Conservation (phyloP, 2,329 filamentous ascomycete species). For the Cyphellophora europaea region DNA sequence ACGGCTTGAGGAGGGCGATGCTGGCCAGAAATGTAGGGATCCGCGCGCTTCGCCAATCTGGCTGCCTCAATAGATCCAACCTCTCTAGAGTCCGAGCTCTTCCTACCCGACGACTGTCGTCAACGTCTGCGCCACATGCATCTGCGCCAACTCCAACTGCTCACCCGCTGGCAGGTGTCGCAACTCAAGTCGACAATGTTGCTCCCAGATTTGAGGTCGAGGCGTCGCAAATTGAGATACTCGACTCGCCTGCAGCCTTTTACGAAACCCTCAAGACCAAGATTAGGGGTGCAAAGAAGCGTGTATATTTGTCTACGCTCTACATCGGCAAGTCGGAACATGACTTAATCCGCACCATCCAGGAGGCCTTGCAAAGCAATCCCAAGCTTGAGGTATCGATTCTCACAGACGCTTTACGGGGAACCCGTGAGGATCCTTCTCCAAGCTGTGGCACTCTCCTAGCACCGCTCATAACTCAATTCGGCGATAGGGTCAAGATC, state of each 20-base stretch:
- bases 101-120: constrained; percentile 10
- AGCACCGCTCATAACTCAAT: constrained; percentile 81
- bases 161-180: constrained; percentile 49
- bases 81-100: constrained; percentile 6
- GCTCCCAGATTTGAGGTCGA: constrained; percentile 83
- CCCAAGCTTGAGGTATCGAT: constrained; percentile 74
- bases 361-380: constrained; percentile 63
- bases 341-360: constrained; percentile 74
- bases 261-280: constrained; percentile 84
- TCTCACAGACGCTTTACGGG: constrained; percentile 80
- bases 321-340: constrained; percentile 92
- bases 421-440: constrained; percentile 79
- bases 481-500: constrained; percentile 73
- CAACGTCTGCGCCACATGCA: constrained; percentile 7
- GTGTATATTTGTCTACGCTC: constrained; percentile 88
- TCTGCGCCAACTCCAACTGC: constrained; percentile 28
- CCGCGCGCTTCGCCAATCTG: constrained; percentile 14
- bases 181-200: constrained; percentile 72
- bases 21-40: constrained; percentile 13
- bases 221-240: constrained; percentile 68
- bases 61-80: constrained; percentile 4
- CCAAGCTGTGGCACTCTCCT: constrained; percentile 83
- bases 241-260: constrained; percentile 77
- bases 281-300: constrained; percentile 66
- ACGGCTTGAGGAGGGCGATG: constrained; percentile 9